Evolutionary conservation across 257 asterid species (phyloP).

Genomic region (Ilex aquifolium): DNA sequence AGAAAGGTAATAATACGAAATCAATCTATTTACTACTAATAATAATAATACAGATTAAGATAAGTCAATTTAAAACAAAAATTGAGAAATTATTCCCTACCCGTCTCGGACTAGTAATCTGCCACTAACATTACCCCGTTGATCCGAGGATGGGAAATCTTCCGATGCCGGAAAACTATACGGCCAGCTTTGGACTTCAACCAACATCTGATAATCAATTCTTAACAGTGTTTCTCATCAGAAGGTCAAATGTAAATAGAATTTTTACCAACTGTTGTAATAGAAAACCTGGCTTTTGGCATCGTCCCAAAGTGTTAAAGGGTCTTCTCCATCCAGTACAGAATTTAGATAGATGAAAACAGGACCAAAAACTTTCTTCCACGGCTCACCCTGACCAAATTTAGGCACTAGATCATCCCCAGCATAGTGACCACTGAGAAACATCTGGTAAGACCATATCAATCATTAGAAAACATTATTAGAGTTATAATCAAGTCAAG

Average conservation of each 20-base stretch:
- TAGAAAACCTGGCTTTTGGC: slow-evolving; percentile 53
- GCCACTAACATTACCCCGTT: slow-evolving; percentile 53
- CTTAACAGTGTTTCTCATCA: no score
- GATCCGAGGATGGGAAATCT: slow-evolving; percentile 47
- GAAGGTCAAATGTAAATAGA: no score
- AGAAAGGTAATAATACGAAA: no score
- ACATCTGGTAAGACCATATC: slow-evolving; percentile 35
- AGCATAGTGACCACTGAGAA: slow-evolving; percentile 72
- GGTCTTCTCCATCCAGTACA: slow-evolving; percentile 32
- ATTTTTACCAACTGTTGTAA: no score
- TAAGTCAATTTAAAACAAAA: no score
- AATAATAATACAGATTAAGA: not conserved
- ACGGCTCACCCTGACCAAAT: slow-evolving; percentile 61
- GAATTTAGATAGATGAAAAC: slow-evolving; percentile 65
- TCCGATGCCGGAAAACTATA: slow-evolving; percentile 68
- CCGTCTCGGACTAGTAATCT: slow-evolving; percentile 52
- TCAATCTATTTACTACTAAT: not conserved
- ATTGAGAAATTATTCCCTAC: slow-evolving; percentile 17
- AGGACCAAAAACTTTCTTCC: slow-evolving; percentile 92
- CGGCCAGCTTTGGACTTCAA: slow-evolving; percentile 69
- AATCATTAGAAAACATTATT: no score
- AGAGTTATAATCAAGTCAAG: no score
- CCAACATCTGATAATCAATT: slow-evolving; percentile 27
- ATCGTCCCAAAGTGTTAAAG: slow-evolving; percentile 57
- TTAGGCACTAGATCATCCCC: slow-evolving; percentile 61